Evolutionary conservation across 306 rosid species (phyloP), one percentile per base, ranked within the genome.

Genomic region (Trifolium repens): DNA sequence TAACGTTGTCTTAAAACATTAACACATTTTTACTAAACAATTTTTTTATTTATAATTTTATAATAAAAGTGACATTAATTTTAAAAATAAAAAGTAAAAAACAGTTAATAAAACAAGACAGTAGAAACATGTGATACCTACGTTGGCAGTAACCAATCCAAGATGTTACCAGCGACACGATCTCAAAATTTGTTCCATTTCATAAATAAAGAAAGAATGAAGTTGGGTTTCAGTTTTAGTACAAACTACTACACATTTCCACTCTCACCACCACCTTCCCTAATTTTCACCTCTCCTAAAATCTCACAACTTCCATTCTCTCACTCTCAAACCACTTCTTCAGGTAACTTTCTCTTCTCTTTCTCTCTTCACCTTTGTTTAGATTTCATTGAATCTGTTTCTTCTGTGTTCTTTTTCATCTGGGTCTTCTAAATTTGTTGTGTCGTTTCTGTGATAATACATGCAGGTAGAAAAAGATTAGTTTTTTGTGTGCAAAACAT

Each of bases 401-500:
- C 34, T 24, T 22, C 12, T 53, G 12, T 35, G 5, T 5, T 32
- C 19, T 46, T 12, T 12, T 46, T 46, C 5, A 46, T 46, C 4
- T 9, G 46, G 46, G 46, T 42, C 46, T 46, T 46, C 52, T 46
- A 46, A 3, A 15, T 49, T 43, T 78, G 42, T 84, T 60, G 46
- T 47, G 65, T 59, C 16, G 22, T 71, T 72, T 6, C 13, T 67
- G 8, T 37, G 42, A 24, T 39, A 46, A 24, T 39, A 46, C 50
- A 66, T 22, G 71, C 84, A 91, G 92, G 85, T 78, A 81, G 76
- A 64, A 84, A 62, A 71, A 74, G 65, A 17, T 69, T 67, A 8
- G 67, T 78, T 73, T 54, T 84, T 32, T 65, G 87, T 46, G 81
- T 79, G 57, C 86, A 76, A 8, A 85, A 49, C 71, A 13, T 50